These are phyloP conservation scores for Penicillium canariense DNA, from an alignment of 495 filamentous ascomycete genomes.

Conservation along the genomic window DNA sequence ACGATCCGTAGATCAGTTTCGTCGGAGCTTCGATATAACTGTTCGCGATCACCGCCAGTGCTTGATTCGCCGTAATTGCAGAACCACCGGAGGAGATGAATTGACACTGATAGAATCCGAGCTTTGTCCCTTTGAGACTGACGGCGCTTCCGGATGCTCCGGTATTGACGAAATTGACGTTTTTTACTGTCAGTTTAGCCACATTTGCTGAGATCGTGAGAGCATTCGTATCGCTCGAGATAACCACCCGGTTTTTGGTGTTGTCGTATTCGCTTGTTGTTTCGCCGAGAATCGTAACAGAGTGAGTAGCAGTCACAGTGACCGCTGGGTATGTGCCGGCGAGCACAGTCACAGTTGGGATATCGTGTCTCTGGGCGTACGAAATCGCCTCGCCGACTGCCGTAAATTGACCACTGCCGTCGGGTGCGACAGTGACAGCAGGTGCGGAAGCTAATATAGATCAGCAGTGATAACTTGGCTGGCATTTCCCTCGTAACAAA, in stretches of 20 bases:
- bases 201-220: conserved; percentile 3
- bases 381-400: conserved; percentile 12
- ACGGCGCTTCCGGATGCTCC: not conserved
- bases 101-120: conserved; percentile 12
- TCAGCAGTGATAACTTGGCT: not conserved
- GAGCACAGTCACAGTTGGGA: conserved; percentile 14
- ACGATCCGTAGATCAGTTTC: conserved; percentile 3
- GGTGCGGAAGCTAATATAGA: not conserved
- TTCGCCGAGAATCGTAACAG: conserved; percentile 7
- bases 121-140: conserved; percentile 1
- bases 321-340: conserved; percentile 16
- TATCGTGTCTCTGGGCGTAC: conserved; percentile 12
- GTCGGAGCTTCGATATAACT: conserved; percentile 14
- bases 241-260: conserved; percentile 10
- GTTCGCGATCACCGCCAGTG: conserved; percentile 11
- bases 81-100: conserved; percentile 7
- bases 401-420: conserved; percentile 9
- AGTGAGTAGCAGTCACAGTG: conserved; percentile 13
- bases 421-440: conserved; percentile 12
- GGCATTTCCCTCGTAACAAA: not conserved
- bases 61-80: conserved; percentile 1
- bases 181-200: conserved; percentile 6
- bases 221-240: conserved; percentile 1
- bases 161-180: conserved; percentile 15
- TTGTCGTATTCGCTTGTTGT: conserved; percentile 3